These are phyloP conservation scores for Canavalia ensiformis DNA, from an alignment of 306 rosid species.

Conservation along the genomic window DNA sequence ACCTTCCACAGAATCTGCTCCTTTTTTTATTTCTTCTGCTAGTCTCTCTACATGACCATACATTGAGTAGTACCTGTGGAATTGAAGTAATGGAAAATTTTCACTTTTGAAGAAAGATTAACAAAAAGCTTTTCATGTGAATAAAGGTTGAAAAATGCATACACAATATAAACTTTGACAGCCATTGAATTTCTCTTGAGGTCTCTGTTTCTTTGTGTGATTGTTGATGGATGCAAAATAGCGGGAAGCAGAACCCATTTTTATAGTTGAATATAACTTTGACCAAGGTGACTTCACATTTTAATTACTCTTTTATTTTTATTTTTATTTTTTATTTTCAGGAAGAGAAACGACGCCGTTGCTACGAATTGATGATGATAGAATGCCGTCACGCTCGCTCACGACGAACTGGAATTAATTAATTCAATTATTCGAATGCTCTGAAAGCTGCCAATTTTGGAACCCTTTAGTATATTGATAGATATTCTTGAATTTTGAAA, in stretches of 20 bases:
- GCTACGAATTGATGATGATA: too few relatives aligned
- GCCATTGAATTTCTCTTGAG: conserved; percentile 61
- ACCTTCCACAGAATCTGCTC: conserved; percentile 78
- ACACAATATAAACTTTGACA: conserved; percentile 81
- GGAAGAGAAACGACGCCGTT: too few relatives aligned
- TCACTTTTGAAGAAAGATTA: not conserved
- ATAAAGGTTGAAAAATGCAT: conserved; percentile 35
- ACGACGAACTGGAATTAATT: too few relatives aligned
- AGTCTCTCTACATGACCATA: conserved; percentile 80
- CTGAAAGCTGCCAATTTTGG: not conserved
- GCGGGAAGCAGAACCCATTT: too few relatives aligned
- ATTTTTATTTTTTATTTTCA: too few relatives aligned
- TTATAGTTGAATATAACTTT: too few relatives aligned
- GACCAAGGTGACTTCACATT: too few relatives aligned
- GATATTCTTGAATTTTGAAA: not conserved
- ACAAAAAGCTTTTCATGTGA: too few relatives aligned
- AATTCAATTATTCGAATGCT: not conserved
- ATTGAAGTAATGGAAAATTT: conserved; percentile 15
- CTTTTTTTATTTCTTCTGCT: conserved; percentile 75
- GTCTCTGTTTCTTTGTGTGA: conserved; percentile 18
- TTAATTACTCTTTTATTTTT: too few relatives aligned
- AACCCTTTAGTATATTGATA: not conserved
- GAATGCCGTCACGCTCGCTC: too few relatives aligned
- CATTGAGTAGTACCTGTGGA: conserved; percentile 74
- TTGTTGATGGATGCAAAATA: too few relatives aligned